Base-by-base conservation (phyloP, 306 rosid species). In the Rosa multiflora region DNA sequence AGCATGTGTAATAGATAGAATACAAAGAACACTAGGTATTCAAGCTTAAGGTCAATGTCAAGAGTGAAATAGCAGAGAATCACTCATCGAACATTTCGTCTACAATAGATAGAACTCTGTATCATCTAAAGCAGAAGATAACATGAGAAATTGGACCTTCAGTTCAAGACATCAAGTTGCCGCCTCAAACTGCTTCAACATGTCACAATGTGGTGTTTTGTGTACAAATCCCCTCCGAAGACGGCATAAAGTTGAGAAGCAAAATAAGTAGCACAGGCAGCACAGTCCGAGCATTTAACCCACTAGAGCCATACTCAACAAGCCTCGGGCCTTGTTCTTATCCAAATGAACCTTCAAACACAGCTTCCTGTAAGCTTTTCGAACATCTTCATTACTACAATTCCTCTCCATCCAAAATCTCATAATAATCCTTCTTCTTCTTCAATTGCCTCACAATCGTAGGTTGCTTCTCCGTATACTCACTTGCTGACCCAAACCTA, bases 341-440 rank as follows among this genome's bases (percentile, higher is more conserved):
- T 95, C 99, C 0, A 98, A 98, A 82, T 95, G 99, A 71, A 95
- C 98, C 91, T 92, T 95, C 80, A 92, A 85, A 4, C 98, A 95
- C 18, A 95, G 86, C 69, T 95, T 92, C 74, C 96, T 82, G 14
- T 95, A 95, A 0, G 98, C 88, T 76, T 93, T 95, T 26, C 97
- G 81, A 29, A 95, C 92, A 62, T 95, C 99, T 78, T 93, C 97
- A 1, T 91, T 91, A 0, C 86, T 79, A 78, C 99, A 91, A 80
- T 84, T 85, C 91, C 88, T 95, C 85, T 95, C 99, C 43, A 95
- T 6, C 46, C 80, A 95, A 88, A 82, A 91, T 91, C 71, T 95
- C 98, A 69, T 91, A 93, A 61, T 86, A 93, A 71, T 90, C 94
- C 76, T 89, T 95, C 91, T 91, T 90, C 89, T 89, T 89, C 89